These are phyloP conservation scores for Letharia lupina DNA, from an alignment of 495 filamentous ascomycete genomes.

Conservation along the genomic window DNA sequence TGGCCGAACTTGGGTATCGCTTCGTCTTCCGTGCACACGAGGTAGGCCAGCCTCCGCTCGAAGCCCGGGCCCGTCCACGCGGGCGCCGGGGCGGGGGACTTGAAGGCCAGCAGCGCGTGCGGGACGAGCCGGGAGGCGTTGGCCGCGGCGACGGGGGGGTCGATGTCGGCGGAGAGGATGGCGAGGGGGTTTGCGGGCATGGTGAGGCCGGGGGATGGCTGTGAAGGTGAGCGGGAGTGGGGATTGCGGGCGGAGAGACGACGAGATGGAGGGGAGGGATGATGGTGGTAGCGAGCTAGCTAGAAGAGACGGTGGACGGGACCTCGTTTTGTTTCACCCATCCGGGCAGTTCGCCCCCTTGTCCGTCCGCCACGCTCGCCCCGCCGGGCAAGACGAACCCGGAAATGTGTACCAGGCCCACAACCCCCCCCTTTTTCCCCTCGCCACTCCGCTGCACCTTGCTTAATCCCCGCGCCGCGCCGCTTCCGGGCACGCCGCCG, in stretches of 20 bases:
- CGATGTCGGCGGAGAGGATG: slow-evolving; percentile 30
- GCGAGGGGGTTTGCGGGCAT: slow-evolving; percentile 20
- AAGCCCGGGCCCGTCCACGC: slow-evolving; percentile 25
- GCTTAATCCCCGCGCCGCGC: too few species aligned
- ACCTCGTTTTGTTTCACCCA: slow-evolving; percentile 28
- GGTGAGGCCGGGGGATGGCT: slow-evolving; percentile 9
- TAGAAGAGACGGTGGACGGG: not conserved
- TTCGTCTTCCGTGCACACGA: slow-evolving; percentile 31
- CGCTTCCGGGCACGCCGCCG: too few species aligned
- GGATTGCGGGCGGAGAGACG: not conserved
- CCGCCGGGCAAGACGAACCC: slow-evolving; percentile 37
- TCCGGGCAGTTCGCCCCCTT: slow-evolving; percentile 29
- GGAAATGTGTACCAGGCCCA: slow-evolving; percentile 28
- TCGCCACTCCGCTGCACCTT: too few species aligned
- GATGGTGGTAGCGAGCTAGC: too few species aligned
- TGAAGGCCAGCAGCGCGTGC: slow-evolving; percentile 29
- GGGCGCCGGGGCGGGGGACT: slow-evolving; percentile 14
- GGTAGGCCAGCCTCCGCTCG: slow-evolving; percentile 31
- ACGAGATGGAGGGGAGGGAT: too few species aligned
- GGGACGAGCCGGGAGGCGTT: slow-evolving; percentile 19
- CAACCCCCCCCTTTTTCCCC: too few species aligned
- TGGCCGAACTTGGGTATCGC: slow-evolving; percentile 29
- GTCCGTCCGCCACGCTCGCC: slow-evolving; percentile 31
- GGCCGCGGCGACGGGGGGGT: slow-evolving; percentile 24
- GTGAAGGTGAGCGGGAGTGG: not conserved